These are phyloP conservation scores for Trichoderma virens DNA, from an alignment of 495 filamentous ascomycete species.

Conservation along the genomic window DNA sequence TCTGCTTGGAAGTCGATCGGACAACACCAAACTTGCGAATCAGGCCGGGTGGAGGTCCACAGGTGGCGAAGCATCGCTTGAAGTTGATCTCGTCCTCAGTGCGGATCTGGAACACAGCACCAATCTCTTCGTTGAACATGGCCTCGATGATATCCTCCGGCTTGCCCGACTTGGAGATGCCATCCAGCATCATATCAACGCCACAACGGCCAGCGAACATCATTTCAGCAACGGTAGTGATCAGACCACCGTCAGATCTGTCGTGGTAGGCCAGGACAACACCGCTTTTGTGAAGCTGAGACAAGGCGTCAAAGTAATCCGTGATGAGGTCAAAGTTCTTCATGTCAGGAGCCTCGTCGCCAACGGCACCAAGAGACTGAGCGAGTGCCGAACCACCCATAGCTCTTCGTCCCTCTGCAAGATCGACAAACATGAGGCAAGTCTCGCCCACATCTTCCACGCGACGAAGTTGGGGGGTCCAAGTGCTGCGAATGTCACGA, in stretches of 20 bases:
- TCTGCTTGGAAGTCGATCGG: constrained; percentile 59
- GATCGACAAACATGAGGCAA: constrained; percentile 82
- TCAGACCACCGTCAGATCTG: constrained; percentile 83
- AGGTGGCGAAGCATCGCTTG: constrained; percentile 84
- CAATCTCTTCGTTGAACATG: constrained; percentile 95
- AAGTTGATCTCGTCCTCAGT: constrained; percentile 78
- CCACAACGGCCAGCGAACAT: constrained; percentile 96
- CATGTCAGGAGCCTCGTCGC: constrained; percentile 76
- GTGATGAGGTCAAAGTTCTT: constrained; percentile 72
- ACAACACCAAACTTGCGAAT: constrained; percentile 78
- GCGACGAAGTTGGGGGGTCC: constrained; percentile 83
- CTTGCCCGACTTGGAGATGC: constrained; percentile 47
- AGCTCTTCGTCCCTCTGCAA: constrained; percentile 67
- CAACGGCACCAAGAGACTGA: constrained; percentile 84
- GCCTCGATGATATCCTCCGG: constrained; percentile 59
- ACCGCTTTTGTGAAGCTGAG: constrained; percentile 75
- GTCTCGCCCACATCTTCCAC: constrained; percentile 85
- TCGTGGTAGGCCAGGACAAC: constrained; percentile 95
- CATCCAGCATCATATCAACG: constrained; percentile 75
- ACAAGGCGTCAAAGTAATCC: constrained; percentile 86
- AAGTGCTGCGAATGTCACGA: constrained; percentile 69
- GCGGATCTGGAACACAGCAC: constrained; percentile 91
- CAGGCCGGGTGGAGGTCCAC: constrained; percentile 72
- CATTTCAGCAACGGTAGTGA: constrained; percentile 93
- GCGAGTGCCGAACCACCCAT: constrained; percentile 89